A percentile compares a stretch with the other conserved stretches of the same genome.
phyloP scores from a whole-genome alignment of 2,329 filamentous ascomycete genomes.

The Fusarium hostae region DNA sequence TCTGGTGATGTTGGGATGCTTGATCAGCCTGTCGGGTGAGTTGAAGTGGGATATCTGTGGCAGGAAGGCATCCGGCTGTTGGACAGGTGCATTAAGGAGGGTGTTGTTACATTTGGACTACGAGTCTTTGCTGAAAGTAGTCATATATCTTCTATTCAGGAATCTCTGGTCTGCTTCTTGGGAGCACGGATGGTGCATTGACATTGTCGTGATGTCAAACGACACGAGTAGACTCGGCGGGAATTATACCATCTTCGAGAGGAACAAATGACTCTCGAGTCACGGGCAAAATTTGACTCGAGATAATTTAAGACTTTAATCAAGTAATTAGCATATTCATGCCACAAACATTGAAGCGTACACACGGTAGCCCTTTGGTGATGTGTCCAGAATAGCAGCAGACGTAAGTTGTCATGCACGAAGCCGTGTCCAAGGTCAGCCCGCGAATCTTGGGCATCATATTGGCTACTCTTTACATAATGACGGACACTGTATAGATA shows the following conservation, averaged over 20 bases:
- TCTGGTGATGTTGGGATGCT: neutral
- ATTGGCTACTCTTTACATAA: neutral
- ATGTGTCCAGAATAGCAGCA: neutral
- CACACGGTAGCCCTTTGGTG: neutral
- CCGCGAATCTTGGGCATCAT: neutral
- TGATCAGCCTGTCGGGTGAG: neutral
- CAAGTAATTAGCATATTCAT: fast-evolving
- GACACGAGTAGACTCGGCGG: neutral
- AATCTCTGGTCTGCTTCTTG: neutral
- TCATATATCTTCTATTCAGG: fast-evolving
- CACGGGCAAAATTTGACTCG: neutral
- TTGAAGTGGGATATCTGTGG: neutral
- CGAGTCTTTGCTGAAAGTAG: neutral
- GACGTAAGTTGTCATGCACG: neutral
- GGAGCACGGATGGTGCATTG: neutral
- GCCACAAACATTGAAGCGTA: neutral
- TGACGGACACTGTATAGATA: fast-evolving
- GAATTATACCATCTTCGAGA: neutral
- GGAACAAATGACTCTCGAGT: neutral
- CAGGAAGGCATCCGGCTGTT: neutral
- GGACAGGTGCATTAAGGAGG: neutral
- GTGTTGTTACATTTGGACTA: neutral
- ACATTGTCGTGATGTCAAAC: neutral
- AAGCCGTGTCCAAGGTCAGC: neutral
- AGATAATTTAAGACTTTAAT: neutral